phyloP scores from a whole-genome alignment of 352 stramenopile genomes.

The Phytophthora rubi region DNA sequence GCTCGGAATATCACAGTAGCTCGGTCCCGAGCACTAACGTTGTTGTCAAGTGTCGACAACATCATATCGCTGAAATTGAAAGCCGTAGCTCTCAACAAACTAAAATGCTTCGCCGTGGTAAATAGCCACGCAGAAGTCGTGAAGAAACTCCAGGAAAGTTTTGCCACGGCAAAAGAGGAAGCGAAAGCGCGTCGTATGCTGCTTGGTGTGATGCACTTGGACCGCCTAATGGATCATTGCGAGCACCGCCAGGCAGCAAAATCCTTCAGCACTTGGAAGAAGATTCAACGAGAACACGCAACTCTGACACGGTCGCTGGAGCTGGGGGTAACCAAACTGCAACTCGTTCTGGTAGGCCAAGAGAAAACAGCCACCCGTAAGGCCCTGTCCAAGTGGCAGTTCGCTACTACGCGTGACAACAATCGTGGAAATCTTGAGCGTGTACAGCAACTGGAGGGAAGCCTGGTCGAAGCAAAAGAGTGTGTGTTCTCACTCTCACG shows the following conservation, averaged over 20 bases:
- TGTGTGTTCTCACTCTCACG: constrained; percentile 74
- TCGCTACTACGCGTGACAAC: constrained; percentile 32
- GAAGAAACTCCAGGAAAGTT: constrained; percentile 17
- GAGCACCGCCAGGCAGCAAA: constrained; percentile 34
- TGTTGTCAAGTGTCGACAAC: constrained; percentile 23
- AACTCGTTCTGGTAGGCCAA: constrained; percentile 28
- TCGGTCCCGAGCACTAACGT: constrained; percentile 20
- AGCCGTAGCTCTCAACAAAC: constrained; percentile 31
- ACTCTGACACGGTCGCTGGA: constrained; percentile 7
- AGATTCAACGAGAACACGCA: constrained; percentile 11
- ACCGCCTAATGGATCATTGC: constrained; percentile 30
- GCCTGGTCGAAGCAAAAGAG: constrained; percentile 68
- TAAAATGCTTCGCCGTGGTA: constrained; percentile 18
- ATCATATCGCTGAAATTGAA: constrained; percentile 27
- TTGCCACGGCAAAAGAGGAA: constrained; percentile 18
- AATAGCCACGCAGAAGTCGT: constrained; percentile 5
- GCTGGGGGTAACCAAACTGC: constrained; percentile 35
- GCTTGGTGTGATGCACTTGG: constrained; percentile 32
- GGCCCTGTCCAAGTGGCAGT: constrained; percentile 42
- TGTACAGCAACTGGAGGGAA: constrained; percentile 35
- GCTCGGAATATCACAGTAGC: constrained; percentile 23
- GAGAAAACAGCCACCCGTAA: constrained; percentile 19
- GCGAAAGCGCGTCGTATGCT: constrained; percentile 10
- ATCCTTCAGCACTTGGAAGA: constrained; percentile 28
- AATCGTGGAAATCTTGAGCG: constrained; percentile 31